These are phyloP conservation scores for Hyparrhenia diplandra DNA, from an alignment of 176 grass and related monocot genomes.

Conservation along the genomic window DNA sequence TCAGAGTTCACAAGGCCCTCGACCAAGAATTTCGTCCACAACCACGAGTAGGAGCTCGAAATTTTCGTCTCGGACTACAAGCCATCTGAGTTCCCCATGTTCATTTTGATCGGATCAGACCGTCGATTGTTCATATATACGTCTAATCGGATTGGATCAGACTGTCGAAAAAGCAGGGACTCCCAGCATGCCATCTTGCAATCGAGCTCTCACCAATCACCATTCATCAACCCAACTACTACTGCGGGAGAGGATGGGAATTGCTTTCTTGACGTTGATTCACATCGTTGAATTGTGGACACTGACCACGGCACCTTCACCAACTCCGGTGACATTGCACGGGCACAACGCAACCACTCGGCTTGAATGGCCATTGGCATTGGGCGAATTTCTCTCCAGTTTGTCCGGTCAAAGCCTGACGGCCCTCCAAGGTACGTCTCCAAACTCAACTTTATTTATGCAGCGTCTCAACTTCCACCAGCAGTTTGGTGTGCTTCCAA, in stretches of 20 bases:
- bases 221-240: too few relatives aligned
- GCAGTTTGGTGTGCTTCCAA: not conserved
- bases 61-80: too few relatives aligned
- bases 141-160: not conserved
- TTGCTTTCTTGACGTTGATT: not conserved
- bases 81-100: too few relatives aligned
- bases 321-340: constrained; percentile 1
- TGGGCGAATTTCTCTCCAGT: not conserved
- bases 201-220: too few relatives aligned
- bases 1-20: not conserved
- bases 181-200: too few relatives aligned
- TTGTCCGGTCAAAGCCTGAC: not conserved
- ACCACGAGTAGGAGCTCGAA: too few relatives aligned
- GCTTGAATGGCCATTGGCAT: too few relatives aligned
- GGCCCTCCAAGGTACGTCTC: not conserved
- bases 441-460: not conserved
- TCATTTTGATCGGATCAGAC: too few relatives aligned
- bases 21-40: not conserved
- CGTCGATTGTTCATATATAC: too few relatives aligned
- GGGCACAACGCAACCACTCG: not conserved
- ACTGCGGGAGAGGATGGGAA: not conserved
- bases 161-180: too few relatives aligned
- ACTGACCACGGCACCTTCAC: not conserved
- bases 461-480: not conserved
- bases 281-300: not conserved